Conservation (phyloP, 73 alveolate genomes). For the Vitrella brassicaformis region DNA sequence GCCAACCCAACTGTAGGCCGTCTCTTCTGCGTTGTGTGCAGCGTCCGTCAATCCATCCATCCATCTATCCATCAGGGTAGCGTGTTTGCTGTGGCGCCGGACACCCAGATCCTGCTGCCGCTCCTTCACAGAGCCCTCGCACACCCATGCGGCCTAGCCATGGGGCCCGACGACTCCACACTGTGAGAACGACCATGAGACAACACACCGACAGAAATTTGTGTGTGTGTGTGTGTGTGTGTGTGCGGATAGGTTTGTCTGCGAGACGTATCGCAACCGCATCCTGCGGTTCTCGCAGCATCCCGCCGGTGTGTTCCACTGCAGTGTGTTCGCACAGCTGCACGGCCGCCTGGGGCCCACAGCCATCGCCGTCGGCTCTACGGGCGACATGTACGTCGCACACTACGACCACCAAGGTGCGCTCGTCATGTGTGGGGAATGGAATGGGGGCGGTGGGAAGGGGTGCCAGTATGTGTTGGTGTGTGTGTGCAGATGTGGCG, state of each 20-base stretch:
- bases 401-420: slow-evolving; percentile 47
- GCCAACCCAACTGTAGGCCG: slow-evolving; percentile 58
- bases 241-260: slow-evolving; percentile 71
- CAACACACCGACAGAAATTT: too few relatives aligned
- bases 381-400: slow-evolving; percentile 69
- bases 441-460: too few relatives aligned
- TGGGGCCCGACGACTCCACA: slow-evolving; percentile 49
- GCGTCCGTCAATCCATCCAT: not conserved
- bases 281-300: slow-evolving; percentile 77
- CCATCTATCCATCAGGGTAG: slow-evolving; percentile 23
- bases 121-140: slow-evolving; percentile 61
- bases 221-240: not conserved
- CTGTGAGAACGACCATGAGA: too few relatives aligned
- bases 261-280: slow-evolving; percentile 84
- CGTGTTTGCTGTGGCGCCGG: slow-evolving; percentile 67
- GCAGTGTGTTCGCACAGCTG: slow-evolving; percentile 77
- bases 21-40: not conserved
- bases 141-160: slow-evolving; percentile 77
- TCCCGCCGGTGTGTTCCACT: slow-evolving; percentile 76
- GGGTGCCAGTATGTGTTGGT: too few relatives aligned
- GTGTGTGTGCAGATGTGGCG: slow-evolving; percentile 56
- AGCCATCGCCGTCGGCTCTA: slow-evolving; percentile 65
- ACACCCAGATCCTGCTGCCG: slow-evolving; percentile 62
- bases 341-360: slow-evolving; percentile 94
- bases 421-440: too few relatives aligned